phyloP scores from a whole-genome alignment of 257 asterid genomes.

The Parsonsia alboflavescens region DNA sequence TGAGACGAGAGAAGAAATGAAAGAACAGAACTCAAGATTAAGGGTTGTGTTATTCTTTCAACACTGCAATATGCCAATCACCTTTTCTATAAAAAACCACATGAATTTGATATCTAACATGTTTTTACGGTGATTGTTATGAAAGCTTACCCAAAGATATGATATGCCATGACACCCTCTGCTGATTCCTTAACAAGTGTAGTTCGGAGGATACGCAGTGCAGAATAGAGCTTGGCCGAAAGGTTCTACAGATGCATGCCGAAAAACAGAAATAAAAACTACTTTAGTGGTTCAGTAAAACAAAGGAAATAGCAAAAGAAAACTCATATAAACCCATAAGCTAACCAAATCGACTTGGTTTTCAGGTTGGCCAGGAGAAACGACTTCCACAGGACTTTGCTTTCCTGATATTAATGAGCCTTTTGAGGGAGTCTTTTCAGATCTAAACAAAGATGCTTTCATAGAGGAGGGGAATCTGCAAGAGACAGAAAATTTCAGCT shows the following conservation, averaged over 20 bases:
- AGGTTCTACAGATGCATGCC: conserved; percentile 38
- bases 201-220: conserved; percentile 60
- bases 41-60: not conserved
- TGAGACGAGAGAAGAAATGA: not conserved
- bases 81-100: not conserved
- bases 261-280: not conserved
- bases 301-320: conserved; percentile 13
- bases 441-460: conserved; percentile 42
- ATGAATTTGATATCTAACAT: not conserved
- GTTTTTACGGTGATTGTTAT: not conserved
- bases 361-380: conserved; percentile 44
- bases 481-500: conserved; percentile 5
- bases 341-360: conserved; percentile 53
- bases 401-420: conserved; percentile 49
- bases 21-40: not conserved
- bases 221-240: conserved; percentile 50
- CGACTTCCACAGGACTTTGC: conserved; percentile 35
- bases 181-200: conserved; percentile 57
- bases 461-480: conserved; percentile 61
- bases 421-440: conserved; percentile 71
- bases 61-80: not conserved
- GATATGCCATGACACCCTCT: conserved; percentile 53
- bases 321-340: conserved; percentile 11
- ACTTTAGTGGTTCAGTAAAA: conserved; percentile 9
- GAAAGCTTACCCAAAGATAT: conserved; percentile 60